These are phyloP conservation scores for Plantago elongata DNA, from an alignment of 257 asterid genomes.

Conservation along the genomic window DNA sequence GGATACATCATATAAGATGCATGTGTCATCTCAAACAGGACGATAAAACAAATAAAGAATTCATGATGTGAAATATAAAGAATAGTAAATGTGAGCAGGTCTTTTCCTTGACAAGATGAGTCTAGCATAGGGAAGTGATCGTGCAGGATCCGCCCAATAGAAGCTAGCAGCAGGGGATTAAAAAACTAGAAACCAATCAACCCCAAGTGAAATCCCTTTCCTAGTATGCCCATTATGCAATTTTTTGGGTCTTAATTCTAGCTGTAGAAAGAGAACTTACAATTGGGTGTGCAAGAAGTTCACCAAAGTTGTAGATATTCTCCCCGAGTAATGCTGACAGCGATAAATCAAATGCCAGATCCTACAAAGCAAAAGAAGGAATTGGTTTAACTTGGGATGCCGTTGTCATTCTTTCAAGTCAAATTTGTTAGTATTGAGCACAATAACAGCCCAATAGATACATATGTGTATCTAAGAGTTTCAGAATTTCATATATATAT, in stretches of 20 bases:
- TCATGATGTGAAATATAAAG: too few relatives aligned
- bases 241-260: background rate
- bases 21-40: background rate
- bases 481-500: constrained; percentile 4
- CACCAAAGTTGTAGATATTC: constrained; percentile 91
- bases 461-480: background rate
- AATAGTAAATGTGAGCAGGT: too few relatives aligned
- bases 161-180: background rate
- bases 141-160: background rate
- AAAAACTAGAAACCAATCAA: too few relatives aligned
- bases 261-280: constrained; percentile 41
- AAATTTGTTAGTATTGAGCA: background rate
- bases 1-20: background rate
- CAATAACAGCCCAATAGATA: background rate
- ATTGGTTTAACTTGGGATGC: background rate
- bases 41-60: background rate
- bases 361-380: constrained; percentile 38
- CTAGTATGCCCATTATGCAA: too few relatives aligned
- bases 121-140: background rate
- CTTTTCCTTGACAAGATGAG: background rate
- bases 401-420: background rate
- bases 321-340: constrained; percentile 92
- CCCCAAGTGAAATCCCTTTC: too few relatives aligned
- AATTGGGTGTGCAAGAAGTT: constrained; percentile 94
- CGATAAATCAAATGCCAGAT: constrained; percentile 90